Evolutionary conservation across 2,329 filamentous ascomycete species (phyloP), one percentile per base, ranked within the genome.

Genomic region (Fusarium ambrosium): DNA sequence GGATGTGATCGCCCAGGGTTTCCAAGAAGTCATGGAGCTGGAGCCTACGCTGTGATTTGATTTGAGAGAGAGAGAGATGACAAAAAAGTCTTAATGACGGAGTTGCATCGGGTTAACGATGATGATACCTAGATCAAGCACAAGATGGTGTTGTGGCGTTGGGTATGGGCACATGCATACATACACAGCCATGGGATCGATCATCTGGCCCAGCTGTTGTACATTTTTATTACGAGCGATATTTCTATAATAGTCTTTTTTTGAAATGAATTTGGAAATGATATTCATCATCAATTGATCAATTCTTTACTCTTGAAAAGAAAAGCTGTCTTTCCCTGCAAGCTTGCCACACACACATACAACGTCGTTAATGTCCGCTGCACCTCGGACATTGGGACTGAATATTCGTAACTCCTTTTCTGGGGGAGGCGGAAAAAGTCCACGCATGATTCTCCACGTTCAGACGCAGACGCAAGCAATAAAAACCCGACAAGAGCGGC

Each of bases 1-100:
- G 22, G 75, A 81, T 48, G 77, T 68, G 66, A 84, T 85, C 65
- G 73, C 78, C 29, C 79, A 78, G 69, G 84, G 84, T 61, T 83
- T 86, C 66, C 75, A 81, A 29, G 79, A 85, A 20, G 79, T 82
- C 27, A 78, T 79, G 77, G 77, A 74, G 29, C 64, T 85, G 45
- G 80, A 81, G 65, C 73, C 69, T 10, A 71, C 74, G n/a, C 64
- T 79, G 8, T 79, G 45, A 53, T 53, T 53, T 27, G 48, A 53
- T 53, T 24, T 48, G 43, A 48, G 6, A 22, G n/a, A 37, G 53
- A 36, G 9, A 34, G 10, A 36, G 34, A 36, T 36, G 34, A 36
- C 71, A 69, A 56, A 55, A 55, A 62, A 71, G 37, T 37, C 43
- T 48, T 48, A 10, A 27, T 43, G 53, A 51, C 45, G 58, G 71